Base-by-base conservation (phyloP, 2,329 filamentous ascomycete species). In the Metarhizium guizhouense region DNA sequence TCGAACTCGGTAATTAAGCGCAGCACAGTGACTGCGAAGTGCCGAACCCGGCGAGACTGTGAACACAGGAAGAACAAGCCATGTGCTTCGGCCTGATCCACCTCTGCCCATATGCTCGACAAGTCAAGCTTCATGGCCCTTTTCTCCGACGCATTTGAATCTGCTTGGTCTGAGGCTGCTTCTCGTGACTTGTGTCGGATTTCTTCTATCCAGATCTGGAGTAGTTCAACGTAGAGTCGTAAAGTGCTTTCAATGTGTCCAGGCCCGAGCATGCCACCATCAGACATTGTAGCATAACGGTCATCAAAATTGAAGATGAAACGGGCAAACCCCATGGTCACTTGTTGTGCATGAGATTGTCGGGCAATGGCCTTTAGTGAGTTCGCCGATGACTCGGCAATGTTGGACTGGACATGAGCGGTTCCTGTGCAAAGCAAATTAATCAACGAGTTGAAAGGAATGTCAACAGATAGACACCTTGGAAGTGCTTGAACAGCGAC, bases 251-350 rank as follows among this genome's bases (percentile, higher is more conserved):
- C 94, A 56, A 99, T 96, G 65, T 99, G 94, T 4, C 87, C 89
- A 38, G 90, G 86, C 0, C 93, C 94, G 29, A 99, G 83, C 86
- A 99, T 94, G 2, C 94, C 94, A 36, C 95, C 94, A 65, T 99
- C 94, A 10, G 92, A 96, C 85, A 97, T 96, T 36, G 94, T 97
- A 1, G 93, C 90, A 69, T 99, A 99, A 29, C 92, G 85, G 62
- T 95, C 92, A 69, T 99, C 95, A 68, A 97, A 99, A 63, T 94
- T 96, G 75, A 99, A 99, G 54, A 99, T 99, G 71, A 97, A 99
- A 30, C 92, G 82, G 42, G 94, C 90, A 71, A 99, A 99, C 0
- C 94, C 93, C 71, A 95, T 96, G 0, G 92, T 96, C 3, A 99
- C 94, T 69, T 94, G 89, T 63, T 99, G 91, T 0, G 94, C 92